Evolutionary conservation across 148 eudicot species (phyloP), one percentile per base, ranked within the genome.

Genomic region (Chenopodium quinoa): DNA sequence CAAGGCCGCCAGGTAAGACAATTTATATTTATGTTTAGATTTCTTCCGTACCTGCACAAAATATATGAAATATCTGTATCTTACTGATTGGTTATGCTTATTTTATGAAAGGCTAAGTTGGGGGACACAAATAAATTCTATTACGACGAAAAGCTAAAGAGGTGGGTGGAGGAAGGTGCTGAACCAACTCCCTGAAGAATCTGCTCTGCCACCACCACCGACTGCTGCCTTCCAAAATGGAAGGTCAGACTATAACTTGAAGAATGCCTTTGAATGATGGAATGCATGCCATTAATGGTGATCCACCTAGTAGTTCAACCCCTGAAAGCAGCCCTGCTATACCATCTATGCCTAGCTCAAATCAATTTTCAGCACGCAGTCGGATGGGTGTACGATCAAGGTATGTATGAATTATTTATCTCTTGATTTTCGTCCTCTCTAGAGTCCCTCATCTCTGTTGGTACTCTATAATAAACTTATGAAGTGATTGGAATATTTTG

Each of bases 81-180:
- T 65, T 78, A 73, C 60, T 73, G 11, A 78, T 66, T 73, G 23
- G n/a, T 73, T 72, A 23, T 56, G 60, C 58, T 7, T 66, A 29
- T 76, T 34, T 77, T 58, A 23, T 65, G 86, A 40, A 78, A 95
- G 99, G 99, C 99, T 79, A 96, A 96, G 84, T 80, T 96, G 86
- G 99, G 99, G 54, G 97, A 92, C 19, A 63, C 86, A 76, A 96
- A 96, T 84, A 93, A 91, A 82, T 96, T 96, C 75, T 92, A 93
- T 83, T 96, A 92, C 73, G 95, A 96, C 73, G 97, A 93, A 75
- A 92, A 93, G 80, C 95, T 92, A 50, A 93, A 92, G 88, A 91
- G 95, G 90, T 96, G 99, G 99, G 95, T 96, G 65, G 99, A 96
- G 92, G 95, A 94, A 89, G 99, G 99, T 84, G 93, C 86, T 68